These are phyloP conservation scores for Entomortierella lignicola DNA, from an alignment of 192 early-diverging fungal genomes.

Conservation along the genomic window DNA sequence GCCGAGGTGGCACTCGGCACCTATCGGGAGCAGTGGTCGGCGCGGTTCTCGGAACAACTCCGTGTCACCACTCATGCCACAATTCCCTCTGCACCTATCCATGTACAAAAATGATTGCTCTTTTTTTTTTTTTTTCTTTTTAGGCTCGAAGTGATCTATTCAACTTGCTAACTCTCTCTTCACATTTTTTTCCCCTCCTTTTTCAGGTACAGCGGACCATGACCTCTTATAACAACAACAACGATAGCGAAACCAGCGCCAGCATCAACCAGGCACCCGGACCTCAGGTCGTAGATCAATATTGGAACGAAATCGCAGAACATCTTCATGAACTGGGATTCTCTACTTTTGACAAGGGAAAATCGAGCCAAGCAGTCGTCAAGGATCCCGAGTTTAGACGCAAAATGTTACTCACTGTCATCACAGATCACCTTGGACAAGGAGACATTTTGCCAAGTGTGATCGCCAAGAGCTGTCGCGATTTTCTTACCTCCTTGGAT, in stretches of 20 bases:
- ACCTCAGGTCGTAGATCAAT: constrained; percentile 48
- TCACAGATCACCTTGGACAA: constrained; percentile 61
- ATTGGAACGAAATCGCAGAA: constrained; percentile 57
- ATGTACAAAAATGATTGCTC: background rate
- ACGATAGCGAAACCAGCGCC: constrained; percentile 1
- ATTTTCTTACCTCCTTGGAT: constrained; percentile 66
- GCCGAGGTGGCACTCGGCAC: too few relatives aligned
- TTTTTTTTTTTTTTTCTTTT: background rate
- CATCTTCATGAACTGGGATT: constrained; percentile 57
- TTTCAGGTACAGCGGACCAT: constrained; percentile 18
- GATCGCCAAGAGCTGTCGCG: constrained; percentile 65
- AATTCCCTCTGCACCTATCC: too few relatives aligned
- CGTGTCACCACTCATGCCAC: too few relatives aligned
- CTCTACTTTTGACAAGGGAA: constrained; percentile 42
- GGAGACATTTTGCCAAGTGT: constrained; percentile 63
- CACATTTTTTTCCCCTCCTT: too few relatives aligned
- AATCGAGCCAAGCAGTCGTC: constrained; percentile 9
- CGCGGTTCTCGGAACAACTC: too few relatives aligned
- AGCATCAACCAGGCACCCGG: constrained; percentile 15
- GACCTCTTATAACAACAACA: background rate
- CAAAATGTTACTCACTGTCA: constrained; percentile 51
- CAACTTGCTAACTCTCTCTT: too few relatives aligned
- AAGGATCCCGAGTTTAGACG: constrained; percentile 53
- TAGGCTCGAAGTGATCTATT: too few relatives aligned
- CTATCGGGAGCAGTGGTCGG: too few relatives aligned